These are phyloP conservation scores for Geosmithia putterillii DNA, from an alignment of 2,329 filamentous ascomycete genomes.

Conservation along the genomic window DNA sequence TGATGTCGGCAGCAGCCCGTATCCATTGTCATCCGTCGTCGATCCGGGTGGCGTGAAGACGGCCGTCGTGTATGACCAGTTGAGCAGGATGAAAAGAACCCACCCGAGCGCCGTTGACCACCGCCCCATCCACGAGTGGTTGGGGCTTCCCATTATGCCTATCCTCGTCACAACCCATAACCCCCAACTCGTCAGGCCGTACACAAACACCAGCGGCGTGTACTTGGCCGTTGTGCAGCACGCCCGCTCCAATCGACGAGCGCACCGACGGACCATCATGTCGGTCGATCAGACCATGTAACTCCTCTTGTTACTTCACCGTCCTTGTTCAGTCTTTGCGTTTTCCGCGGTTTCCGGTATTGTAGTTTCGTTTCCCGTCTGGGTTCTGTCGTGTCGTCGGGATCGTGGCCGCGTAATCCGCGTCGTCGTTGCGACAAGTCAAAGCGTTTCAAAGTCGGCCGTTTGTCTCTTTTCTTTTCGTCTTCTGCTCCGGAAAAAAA, in stretches of 20 bases:
- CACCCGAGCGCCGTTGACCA: conserved; percentile 50
- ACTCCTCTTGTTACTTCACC: too few relatives aligned
- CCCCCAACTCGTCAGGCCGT: conserved; percentile 84
- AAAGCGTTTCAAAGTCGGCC: too few relatives aligned
- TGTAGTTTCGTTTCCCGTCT: neutral
- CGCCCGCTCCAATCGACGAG: conserved; percentile 62
- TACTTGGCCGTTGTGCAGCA: conserved; percentile 73
- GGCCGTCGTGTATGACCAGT: conserved; percentile 82
- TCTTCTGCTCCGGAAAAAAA: neutral
- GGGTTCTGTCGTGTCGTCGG: neutral
- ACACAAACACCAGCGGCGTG: conserved; percentile 83
- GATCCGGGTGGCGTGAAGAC: conserved; percentile 86
- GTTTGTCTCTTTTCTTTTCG: too few relatives aligned
- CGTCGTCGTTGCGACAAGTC: neutral
- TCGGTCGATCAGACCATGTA: too few relatives aligned
- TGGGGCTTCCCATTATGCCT: conserved; percentile 38
- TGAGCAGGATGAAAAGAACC: conserved; percentile 64
- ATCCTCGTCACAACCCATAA: conserved; percentile 76
- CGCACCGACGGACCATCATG: conserved; percentile 48
- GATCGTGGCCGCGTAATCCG: neutral
- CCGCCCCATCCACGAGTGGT: conserved; percentile 46
- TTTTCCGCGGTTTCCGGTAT: neutral
- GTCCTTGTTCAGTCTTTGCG: neutral
- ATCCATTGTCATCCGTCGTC: conserved; percentile 53
- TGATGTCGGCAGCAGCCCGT: conserved; percentile 68